Evolutionary conservation across 257 asterid genomes (phyloP).

Genomic region (Solanum sejunctum): DNA sequence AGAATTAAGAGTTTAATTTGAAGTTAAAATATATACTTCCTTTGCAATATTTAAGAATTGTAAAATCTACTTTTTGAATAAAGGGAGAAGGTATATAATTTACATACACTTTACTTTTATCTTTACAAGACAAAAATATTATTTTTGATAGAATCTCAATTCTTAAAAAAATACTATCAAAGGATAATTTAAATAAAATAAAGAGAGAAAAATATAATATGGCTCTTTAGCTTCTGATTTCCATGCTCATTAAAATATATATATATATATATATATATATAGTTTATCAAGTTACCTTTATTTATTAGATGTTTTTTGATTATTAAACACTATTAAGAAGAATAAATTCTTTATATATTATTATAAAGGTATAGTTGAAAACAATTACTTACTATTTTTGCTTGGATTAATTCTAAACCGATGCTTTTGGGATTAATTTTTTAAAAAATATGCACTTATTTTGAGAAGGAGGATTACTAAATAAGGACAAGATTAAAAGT

Average conservation of each 20-base stretch:
- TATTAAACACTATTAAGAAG: neutral
- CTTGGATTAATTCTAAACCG: too few species aligned
- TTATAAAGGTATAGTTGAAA: neutral
- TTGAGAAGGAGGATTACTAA: neutral
- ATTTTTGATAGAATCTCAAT: rapidly evolving
- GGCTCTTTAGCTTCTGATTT: neutral
- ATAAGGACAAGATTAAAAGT: neutral
- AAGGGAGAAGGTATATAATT: too few species aligned
- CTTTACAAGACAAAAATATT: too few species aligned
- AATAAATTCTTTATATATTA: neutral
- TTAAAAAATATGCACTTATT: neutral
- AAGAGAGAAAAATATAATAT: neutral
- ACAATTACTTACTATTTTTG: neutral
- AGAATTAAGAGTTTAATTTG: neutral
- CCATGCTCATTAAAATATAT: neutral
- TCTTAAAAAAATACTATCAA: neutral
- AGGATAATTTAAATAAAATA: neutral
- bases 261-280: neutral
- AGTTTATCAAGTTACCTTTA: neutral
- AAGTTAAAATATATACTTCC: neutral
- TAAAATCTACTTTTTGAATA: too few species aligned
- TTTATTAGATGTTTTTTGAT: neutral
- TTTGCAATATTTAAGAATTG: neutral
- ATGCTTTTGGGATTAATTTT: too few species aligned
- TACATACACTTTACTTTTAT: too few species aligned